Percentiles rank a stretch among this genome's conserved stretches.
These are phyloP conservation scores for Apiotrichum laibachii DNA, from an alignment of 1,284 basidiomycete genomes.

Conservation along the genomic window DNA sequence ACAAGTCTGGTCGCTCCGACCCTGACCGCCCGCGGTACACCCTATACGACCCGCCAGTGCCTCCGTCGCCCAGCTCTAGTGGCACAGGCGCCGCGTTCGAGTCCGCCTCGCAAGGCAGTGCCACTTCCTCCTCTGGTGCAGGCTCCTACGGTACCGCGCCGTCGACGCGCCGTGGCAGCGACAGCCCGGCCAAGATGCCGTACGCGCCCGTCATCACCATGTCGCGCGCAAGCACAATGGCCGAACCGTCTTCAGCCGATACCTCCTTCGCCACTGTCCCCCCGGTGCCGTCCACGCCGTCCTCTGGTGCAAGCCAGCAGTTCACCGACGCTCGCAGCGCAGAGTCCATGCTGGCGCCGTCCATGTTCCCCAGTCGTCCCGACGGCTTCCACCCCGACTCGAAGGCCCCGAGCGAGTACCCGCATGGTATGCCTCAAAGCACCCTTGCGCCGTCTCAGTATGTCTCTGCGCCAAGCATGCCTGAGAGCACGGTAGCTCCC, in stretches of 20 bases:
- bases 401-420: neutral
- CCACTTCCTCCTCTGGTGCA: neutral
- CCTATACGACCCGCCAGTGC: slow-evolving; percentile 14
- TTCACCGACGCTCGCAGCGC: neutral
- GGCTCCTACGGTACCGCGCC: slow-evolving; percentile 2
- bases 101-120: neutral
- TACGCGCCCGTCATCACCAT: neutral
- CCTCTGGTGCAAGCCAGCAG: no score
- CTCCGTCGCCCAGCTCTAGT: neutral
- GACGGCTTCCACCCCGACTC: no score
- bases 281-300: no score
- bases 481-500: neutral
- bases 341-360: neutral
- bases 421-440: neutral
- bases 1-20: neutral
- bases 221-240: neutral
- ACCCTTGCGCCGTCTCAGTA: neutral
- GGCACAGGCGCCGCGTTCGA: neutral
- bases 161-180: neutral
- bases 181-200: neutral
- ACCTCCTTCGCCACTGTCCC: neutral
- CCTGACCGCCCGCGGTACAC: slow-evolving; percentile 8
- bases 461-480: neutral
- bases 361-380: neutral
- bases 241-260: neutral